Conservation (phyloP, 2,329 filamentous ascomycete genomes). For the Xylariaceae sp. region DNA sequence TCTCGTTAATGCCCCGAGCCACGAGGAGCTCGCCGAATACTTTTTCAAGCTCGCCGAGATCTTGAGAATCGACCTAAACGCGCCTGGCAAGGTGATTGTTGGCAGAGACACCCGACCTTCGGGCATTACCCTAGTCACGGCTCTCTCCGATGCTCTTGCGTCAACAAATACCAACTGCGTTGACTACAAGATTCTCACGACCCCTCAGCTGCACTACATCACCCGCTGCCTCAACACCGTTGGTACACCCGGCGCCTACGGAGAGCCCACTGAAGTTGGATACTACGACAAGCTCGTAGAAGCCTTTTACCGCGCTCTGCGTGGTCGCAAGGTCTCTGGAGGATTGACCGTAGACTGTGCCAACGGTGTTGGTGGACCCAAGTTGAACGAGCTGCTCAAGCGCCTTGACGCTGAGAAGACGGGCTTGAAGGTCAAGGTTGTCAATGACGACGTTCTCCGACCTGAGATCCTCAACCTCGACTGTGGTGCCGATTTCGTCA, state of each 20-base stretch:
- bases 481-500: slow-evolving; percentile 95
- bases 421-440: slow-evolving; percentile 73
- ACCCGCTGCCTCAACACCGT: slow-evolving; percentile 92
- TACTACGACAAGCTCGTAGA: slow-evolving; percentile 90
- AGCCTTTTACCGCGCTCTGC: slow-evolving; percentile 80
- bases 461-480: slow-evolving; percentile 86
- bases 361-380: slow-evolving; percentile 92
- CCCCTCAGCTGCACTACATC: slow-evolving; percentile 96
- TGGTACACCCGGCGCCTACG: slow-evolving; percentile 80
- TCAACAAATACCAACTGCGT: slow-evolving; percentile 68
- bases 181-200: slow-evolving; percentile 89
- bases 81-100: slow-evolving; percentile 76
- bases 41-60: slow-evolving; percentile 71
- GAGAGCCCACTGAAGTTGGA: slow-evolving; percentile 79
- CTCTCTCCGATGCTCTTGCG: slow-evolving; percentile 73
- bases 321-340: slow-evolving; percentile 67
- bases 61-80: slow-evolving; percentile 67
- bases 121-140: slow-evolving; percentile 73
- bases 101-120: slow-evolving; percentile 91
- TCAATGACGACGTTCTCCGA: slow-evolving; percentile 89
- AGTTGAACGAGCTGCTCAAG: slow-evolving; percentile 81
- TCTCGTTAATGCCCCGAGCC: slow-evolving; percentile 76
- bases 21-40: slow-evolving; percentile 67
- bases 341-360: slow-evolving; percentile 85
- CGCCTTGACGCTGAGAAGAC: slow-evolving; percentile 64